A percentile compares a stretch with the other conserved stretches of the same genome.
Conservation (phyloP, 257 asterid genomes). For the Solanum tacnaense region DNA sequence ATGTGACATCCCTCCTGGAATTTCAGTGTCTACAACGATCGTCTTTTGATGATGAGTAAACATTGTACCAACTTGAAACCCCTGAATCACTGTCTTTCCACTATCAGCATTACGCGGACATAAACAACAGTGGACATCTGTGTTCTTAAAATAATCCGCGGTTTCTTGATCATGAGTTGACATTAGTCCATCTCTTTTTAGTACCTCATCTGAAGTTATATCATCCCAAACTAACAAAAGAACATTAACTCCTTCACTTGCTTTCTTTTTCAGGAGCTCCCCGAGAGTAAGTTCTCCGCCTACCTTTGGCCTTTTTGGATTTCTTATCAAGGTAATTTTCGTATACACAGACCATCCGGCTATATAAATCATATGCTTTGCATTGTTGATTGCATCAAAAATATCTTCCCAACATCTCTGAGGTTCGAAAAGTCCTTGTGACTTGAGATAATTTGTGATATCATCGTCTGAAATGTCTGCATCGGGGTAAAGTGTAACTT, state of each 20-base stretch:
- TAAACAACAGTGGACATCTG: constrained; percentile 56
- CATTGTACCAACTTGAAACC: constrained; percentile 57
- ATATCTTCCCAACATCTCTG: constrained; percentile 82
- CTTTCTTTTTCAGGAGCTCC: constrained; percentile 58
- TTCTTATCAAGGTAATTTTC: constrained; percentile 47
- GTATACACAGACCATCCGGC: constrained; percentile 82
- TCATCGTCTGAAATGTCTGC: constrained; percentile 50
- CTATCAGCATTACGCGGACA: constrained; percentile 73
- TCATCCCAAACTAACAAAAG: constrained; percentile 87
- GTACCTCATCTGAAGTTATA: constrained; percentile 37
- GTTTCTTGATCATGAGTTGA: constrained; percentile 85
- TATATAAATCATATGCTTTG: constrained; percentile 62
- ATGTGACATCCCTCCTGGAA: background rate
- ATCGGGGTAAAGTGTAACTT: constrained; percentile 56
- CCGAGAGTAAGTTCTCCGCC: constrained; percentile 56
- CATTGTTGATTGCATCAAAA: constrained; percentile 47
- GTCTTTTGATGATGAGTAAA: constrained; percentile 93
- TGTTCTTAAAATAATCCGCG: constrained; percentile 31
- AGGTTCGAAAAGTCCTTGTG: constrained; percentile 25
- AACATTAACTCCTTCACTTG: constrained; percentile 67
- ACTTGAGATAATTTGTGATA: constrained; percentile 18
- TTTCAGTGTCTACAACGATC: constrained; percentile 45
- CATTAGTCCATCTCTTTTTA: constrained; percentile 69
- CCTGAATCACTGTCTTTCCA: constrained; percentile 45
- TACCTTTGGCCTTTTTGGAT: constrained; percentile 34